A percentile compares a stretch with the other conserved stretches of the same genome.
Conservation (phyloP, 164 flowering plant species). For the Euptelea pleiosperma region DNA sequence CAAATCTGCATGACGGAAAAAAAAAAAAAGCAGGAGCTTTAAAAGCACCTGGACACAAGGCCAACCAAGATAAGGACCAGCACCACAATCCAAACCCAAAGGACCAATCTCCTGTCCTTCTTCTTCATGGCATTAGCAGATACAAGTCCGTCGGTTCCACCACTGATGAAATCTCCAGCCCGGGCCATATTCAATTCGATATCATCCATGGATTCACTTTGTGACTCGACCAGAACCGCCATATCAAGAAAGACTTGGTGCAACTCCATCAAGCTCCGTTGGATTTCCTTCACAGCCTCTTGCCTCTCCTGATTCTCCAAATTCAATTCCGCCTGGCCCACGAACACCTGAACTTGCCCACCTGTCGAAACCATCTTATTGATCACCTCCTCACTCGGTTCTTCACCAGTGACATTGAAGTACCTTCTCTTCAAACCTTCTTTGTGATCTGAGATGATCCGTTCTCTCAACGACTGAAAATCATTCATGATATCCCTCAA, state of each 20-base stretch:
- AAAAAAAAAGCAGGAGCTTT: too few species aligned
- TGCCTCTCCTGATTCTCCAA: slow-evolving; percentile 53
- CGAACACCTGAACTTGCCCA: slow-evolving; percentile 31
- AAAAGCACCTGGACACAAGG: slow-evolving; percentile 30
- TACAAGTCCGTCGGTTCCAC: slow-evolving; percentile 58
- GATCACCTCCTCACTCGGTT: slow-evolving; percentile 39
- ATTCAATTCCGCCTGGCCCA: slow-evolving; percentile 28
- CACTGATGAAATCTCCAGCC: slow-evolving; percentile 46
- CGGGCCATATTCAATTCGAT: slow-evolving; percentile 60
- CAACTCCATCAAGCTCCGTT: slow-evolving; percentile 61
- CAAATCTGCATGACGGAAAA: too few species aligned
- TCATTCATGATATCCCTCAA: slow-evolving; percentile 62
- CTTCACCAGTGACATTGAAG: slow-evolving; percentile 46
- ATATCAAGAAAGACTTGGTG: slow-evolving; percentile 84
- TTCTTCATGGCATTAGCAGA: slow-evolving; percentile 65
- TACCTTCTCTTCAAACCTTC: slow-evolving; percentile 55
- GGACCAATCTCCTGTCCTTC: slow-evolving; percentile 36
- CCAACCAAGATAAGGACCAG: slow-evolving; percentile 51
- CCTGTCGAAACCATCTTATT: slow-evolving; percentile 42
- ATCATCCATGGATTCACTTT: slow-evolving; percentile 61
- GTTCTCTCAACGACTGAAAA: slow-evolving; percentile 53
- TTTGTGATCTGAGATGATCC: slow-evolving; percentile 47
- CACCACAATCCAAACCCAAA: slow-evolving; percentile 45
- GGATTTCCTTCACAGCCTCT: slow-evolving; percentile 59
- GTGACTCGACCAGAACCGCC: slow-evolving; percentile 74